These are phyloP conservation scores for Scytalidium sp. DNA, from an alignment of 2,329 filamentous ascomycete genomes.

Conservation along the genomic window DNA sequence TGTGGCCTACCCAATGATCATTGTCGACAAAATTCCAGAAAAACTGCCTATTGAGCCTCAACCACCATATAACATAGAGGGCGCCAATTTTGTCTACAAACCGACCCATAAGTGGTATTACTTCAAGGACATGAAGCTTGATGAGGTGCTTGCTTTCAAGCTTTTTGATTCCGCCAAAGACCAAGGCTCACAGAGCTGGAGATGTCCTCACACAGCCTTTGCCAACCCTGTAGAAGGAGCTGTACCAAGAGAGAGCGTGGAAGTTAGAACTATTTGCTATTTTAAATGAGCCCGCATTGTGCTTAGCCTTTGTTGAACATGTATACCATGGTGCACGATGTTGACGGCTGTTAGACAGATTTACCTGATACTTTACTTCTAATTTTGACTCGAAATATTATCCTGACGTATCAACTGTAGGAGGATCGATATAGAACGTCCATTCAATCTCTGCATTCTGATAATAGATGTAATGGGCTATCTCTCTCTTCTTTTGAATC, in stretches of 20 bases:
- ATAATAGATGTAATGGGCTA: too few species aligned
- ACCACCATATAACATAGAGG: neutral
- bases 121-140: constrained; percentile 2
- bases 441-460: too few species aligned
- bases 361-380: too few species aligned
- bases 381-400: too few species aligned
- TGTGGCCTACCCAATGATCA: neutral
- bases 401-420: too few species aligned
- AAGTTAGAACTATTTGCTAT: neutral
- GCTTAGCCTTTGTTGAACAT: too few species aligned
- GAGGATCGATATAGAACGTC: too few species aligned
- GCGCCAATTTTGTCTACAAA: neutral
- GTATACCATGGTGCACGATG: too few species aligned
- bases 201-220: constrained; percentile 5
- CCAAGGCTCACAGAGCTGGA: constrained; percentile 1
- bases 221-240: neutral
- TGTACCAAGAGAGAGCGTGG: constrained; percentile 5
- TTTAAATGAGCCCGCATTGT: too few species aligned
- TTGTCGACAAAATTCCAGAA: neutral
- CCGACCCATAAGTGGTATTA: constrained; percentile 7
- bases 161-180: constrained; percentile 4
- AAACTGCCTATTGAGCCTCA: neutral
- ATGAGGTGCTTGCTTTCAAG: constrained; percentile 7
- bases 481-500: too few species aligned
- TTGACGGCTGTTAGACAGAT: too few species aligned